Evolutionary conservation across 768 basidiomycete species (phyloP), one percentile per base, ranked within the genome.

Genomic region (Dentipellis sp.): DNA sequence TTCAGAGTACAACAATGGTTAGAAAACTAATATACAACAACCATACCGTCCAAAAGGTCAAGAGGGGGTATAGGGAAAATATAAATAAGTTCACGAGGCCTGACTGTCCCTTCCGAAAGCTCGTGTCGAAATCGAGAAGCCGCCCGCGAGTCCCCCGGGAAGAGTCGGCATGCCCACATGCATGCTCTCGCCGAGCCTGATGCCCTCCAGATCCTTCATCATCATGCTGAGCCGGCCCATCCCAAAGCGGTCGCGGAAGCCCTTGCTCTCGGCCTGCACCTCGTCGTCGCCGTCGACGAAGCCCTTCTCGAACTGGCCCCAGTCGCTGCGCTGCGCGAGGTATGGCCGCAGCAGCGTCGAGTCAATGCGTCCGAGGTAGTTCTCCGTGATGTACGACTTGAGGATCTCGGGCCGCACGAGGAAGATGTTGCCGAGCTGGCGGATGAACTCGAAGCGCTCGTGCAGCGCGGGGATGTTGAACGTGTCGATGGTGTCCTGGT

Each of bases 361-460:
- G 61, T 98, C 95, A 62, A 99, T 94, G 16, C 92, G 81, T 9
- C 93, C 93, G 12, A 99, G 84, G 68, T 93, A 91, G 56, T 86
- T 88, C 65, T 97, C 94, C 10, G 87, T 90, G 68, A 98, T 93
- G 73, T 97, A 98, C 4, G 94, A 91, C 63, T 88, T 91, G 61
- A 99, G 79, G 56, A 94, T 91, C 60, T 97, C 94, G 7, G 95
- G 94, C 54, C 87, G 91, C 50, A 99, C 90, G 60, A 98, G 87
- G 78, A 97, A 99, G 60, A 94, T 80, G 65, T 98, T 95, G 62
- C 95, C 97, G 4, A 99, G 83, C 69, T 98, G 94, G 40, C 94
- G 87, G 59, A 98, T 86, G 74, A 98, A 97, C 67, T 98, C 97
- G 73, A 95, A 99, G 21, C 95, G 92, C 68, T 98, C 94, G 61